Percentiles rank a stretch among this genome's conserved stretches.
Conservation (phyloP, 495 filamentous ascomycete species). For the Penicillium canariense region DNA sequence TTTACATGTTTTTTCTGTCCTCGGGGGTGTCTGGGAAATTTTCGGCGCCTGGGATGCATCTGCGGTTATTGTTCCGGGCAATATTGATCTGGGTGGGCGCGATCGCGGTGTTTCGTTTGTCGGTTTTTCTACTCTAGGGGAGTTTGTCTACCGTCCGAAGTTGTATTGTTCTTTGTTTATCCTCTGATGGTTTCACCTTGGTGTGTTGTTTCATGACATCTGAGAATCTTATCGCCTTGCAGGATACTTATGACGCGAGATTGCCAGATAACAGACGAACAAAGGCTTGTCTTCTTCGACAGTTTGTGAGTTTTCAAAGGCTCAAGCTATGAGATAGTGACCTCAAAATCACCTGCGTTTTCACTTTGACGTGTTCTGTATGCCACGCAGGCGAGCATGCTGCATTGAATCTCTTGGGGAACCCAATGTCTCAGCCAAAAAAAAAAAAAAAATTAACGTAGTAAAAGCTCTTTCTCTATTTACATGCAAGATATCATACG, state of each 20-base stretch:
- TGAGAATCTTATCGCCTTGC: no score
- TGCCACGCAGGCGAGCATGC: not conserved
- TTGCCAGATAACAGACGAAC: no score
- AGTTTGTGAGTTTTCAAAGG: no score
- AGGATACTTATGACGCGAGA: no score
- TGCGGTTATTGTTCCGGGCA: constrained; percentile 7
- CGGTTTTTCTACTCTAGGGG: not conserved
- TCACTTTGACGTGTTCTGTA: no score
- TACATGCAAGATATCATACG: constrained; percentile 25
- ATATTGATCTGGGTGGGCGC: constrained; percentile 11
- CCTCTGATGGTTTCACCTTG: no score
- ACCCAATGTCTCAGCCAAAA: no score
- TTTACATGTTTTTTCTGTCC: constrained; percentile 4
- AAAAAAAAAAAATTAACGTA: not conserved
- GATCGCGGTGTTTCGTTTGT: constrained; percentile 1
- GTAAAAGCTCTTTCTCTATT: constrained; percentile 18
- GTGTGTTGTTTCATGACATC: no score
- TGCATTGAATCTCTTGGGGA: no score
- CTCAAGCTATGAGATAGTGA: no score
- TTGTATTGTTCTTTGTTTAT: not conserved
- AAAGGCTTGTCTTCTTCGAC: no score
- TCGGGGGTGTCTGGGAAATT: not conserved
- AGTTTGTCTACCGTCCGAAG: not conserved
- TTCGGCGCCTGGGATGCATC: constrained; percentile 17
- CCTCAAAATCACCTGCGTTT: no score